Evolutionary conservation across 805 yeast genomes (phyloP).

Genomic region (Yarrowia alimentaria): DNA sequence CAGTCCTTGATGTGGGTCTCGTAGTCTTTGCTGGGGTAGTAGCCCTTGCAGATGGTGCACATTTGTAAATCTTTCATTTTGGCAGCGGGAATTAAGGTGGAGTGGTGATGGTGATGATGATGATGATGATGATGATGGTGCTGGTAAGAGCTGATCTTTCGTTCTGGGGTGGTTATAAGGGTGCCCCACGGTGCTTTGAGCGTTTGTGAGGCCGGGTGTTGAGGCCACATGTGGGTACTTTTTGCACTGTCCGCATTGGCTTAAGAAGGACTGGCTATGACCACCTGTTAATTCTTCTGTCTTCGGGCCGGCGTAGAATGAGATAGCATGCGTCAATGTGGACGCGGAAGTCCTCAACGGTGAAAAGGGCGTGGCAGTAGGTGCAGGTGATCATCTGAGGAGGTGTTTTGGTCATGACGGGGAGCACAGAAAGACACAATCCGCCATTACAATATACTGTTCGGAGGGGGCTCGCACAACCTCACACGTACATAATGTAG

Average conservation of each 20-base stretch:
- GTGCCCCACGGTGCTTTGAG: no score
- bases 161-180: no score
- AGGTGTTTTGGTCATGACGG: no score
- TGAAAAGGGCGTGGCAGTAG: constrained; percentile 4
- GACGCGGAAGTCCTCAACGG: neutral
- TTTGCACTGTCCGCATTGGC: no score
- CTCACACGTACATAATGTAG: no score
- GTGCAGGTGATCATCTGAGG: constrained; percentile 1
- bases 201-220: no score
- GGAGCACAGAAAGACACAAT: no score
- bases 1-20: constrained; percentile 1
- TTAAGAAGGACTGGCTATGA: neutral
- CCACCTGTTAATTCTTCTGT: constrained; percentile 11
- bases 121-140: neutral
- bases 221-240: no score
- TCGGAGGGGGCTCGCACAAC: no score
- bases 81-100: neutral
- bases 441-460: no score
- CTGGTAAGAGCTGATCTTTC: no score
- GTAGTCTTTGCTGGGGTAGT: constrained; percentile 2
- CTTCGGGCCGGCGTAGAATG: neutral
- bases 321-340: constrained; percentile 17
- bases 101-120: neutral
- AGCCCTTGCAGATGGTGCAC: constrained; percentile 22
- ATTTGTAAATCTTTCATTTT: neutral